Percentiles rank a stretch among this genome's conserved stretches.
These are phyloP conservation scores for Apophysomyces elegans DNA, from an alignment of 371 early-diverging fungal genomes.

Conservation along the genomic window DNA sequence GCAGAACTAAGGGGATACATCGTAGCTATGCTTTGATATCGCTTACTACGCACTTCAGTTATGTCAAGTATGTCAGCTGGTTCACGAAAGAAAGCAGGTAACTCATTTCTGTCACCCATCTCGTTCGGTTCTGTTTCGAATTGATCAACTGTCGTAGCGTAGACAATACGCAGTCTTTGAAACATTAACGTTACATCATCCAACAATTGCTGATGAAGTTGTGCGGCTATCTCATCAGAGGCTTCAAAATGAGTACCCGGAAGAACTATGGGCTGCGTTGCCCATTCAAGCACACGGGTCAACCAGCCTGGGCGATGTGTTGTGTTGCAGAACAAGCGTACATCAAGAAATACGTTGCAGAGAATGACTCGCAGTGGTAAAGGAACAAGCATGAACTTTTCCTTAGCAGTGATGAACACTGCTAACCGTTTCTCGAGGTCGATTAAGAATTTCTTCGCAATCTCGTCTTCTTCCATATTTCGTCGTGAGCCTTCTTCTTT, in stretches of 20 bases:
- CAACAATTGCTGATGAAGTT: slow-evolving; percentile 20
- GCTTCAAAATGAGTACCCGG: slow-evolving; percentile 12
- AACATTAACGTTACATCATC: slow-evolving; percentile 47
- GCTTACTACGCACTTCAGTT: slow-evolving; percentile 3
- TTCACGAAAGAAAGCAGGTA: not conserved
- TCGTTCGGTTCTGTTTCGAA: slow-evolving; percentile 26
- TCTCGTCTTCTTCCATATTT: slow-evolving; percentile 59
- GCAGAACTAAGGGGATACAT: slow-evolving; percentile 28
- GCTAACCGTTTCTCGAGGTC: slow-evolving; percentile 65
- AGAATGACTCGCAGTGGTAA: slow-evolving; percentile 61
- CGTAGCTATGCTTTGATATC: slow-evolving; percentile 11
- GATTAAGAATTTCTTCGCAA: slow-evolving; percentile 68
- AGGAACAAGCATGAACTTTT: slow-evolving; percentile 54
- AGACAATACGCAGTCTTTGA: slow-evolving; percentile 39
- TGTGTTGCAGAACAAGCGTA: slow-evolving; percentile 67
- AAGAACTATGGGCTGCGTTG: slow-evolving; percentile 36
- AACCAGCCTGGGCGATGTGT: slow-evolving; percentile 69
- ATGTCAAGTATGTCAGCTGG: not conserved
- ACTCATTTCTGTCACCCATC: slow-evolving; percentile 10
- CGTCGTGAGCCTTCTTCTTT: slow-evolving; percentile 25
- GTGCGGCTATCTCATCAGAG: not conserved
- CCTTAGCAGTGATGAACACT: slow-evolving; percentile 62
- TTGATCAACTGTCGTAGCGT: slow-evolving; percentile 33
- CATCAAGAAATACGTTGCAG: slow-evolving; percentile 59
- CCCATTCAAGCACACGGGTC: slow-evolving; percentile 61